phyloP scores from a whole-genome alignment of 2,329 filamentous ascomycete species.

The Venturia aucupariae region DNA sequence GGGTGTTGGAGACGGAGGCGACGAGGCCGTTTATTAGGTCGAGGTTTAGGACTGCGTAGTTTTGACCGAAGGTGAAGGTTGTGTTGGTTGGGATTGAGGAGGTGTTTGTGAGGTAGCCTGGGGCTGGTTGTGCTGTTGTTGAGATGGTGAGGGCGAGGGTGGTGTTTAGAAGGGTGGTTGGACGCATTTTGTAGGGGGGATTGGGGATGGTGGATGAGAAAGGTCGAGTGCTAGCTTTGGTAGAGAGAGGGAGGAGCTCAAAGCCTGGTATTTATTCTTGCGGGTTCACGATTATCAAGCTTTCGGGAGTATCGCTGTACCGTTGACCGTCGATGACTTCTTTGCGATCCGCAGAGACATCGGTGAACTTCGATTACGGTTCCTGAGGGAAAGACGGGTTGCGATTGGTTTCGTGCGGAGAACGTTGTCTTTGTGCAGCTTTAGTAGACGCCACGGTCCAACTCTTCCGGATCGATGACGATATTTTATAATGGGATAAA shows the following conservation, averaged over 20 bases:
- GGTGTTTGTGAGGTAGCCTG: slow-evolving; percentile 16
- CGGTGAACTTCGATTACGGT: not conserved
- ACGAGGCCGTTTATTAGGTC: slow-evolving; percentile 34
- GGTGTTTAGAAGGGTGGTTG: not conserved
- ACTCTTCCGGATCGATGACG: too few species aligned
- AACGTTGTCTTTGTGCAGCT: too few species aligned
- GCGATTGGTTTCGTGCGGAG: too few species aligned
- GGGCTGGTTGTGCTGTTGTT: not conserved
- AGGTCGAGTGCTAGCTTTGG: not conserved
- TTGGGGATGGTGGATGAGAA: not conserved
- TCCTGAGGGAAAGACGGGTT: not conserved
- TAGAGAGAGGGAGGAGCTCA: not conserved
- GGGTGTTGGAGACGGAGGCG: slow-evolving; percentile 24
- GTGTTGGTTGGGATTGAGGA: slow-evolving; percentile 19
- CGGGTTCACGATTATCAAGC: not conserved
- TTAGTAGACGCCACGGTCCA: too few species aligned
- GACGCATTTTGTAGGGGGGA: not conserved
- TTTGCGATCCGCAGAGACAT: not conserved
- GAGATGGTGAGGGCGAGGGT: not conserved
- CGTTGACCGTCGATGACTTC: not conserved
- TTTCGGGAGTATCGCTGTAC: not conserved
- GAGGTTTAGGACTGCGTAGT: slow-evolving; percentile 30
- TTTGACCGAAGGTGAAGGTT: slow-evolving; percentile 23
- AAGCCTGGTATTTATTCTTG: not conserved
- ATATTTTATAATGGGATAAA: too few species aligned